These are phyloP conservation scores for Neurospora tetraspora DNA, from an alignment of 495 filamentous ascomycete species.

Conservation along the genomic window DNA sequence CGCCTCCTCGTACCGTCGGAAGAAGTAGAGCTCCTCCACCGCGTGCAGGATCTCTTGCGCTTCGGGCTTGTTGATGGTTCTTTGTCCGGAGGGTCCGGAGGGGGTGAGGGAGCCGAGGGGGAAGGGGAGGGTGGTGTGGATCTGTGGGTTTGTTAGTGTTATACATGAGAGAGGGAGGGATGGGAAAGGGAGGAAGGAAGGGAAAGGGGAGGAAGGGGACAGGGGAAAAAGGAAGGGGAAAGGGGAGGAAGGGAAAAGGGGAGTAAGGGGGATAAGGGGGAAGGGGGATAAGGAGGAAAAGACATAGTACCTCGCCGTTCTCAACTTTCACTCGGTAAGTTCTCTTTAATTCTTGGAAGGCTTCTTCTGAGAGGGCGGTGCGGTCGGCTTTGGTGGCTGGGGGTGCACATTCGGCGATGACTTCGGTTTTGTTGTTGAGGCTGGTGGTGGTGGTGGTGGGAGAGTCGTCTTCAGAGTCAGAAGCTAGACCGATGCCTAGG, in stretches of 20 bases:
- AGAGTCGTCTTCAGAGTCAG: slow-evolving; percentile 16
- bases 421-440: neutral
- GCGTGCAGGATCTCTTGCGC: slow-evolving; percentile 41
- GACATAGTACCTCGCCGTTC: slow-evolving; percentile 30
- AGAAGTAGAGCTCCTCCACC: slow-evolving; percentile 48
- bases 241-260: too few relatives aligned
- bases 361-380: slow-evolving; percentile 33
- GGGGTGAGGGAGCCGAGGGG: too few relatives aligned
- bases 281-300: too few relatives aligned
- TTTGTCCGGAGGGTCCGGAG: too few relatives aligned
- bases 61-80: slow-evolving; percentile 25
- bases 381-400: slow-evolving; percentile 20
- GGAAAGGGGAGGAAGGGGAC: too few relatives aligned
- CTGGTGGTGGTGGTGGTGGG: slow-evolving; percentile 3
- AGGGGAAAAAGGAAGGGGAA: too few relatives aligned
- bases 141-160: too few relatives aligned
- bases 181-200: too few relatives aligned
- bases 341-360: slow-evolving; percentile 29
- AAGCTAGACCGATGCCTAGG: slow-evolving; percentile 28
- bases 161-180: too few relatives aligned
- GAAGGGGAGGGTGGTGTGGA: too few relatives aligned
- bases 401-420: neutral
- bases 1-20: slow-evolving; percentile 35
- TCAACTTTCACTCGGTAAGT: slow-evolving; percentile 33
- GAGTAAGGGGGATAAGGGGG: too few relatives aligned